Percentiles rank a stretch among this genome's conserved stretches.
Conservation (phyloP, 164 flowering plant genomes). For the Vitis riparia region DNA sequence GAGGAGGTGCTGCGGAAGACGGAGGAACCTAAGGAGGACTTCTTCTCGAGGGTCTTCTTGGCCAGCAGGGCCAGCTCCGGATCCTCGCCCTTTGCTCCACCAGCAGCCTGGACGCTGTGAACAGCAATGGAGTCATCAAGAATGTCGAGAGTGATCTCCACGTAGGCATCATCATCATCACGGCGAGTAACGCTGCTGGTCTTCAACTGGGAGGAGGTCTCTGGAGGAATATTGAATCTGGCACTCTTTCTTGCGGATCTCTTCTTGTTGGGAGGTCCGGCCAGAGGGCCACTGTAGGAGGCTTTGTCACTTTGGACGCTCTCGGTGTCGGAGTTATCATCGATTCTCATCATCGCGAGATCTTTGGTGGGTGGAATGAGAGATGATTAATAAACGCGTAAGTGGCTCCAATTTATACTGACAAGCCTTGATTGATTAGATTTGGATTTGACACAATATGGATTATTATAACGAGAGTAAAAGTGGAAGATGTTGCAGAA, state of each 20-base stretch:
- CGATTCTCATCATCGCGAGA: neutral
- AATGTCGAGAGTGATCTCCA: constrained; percentile 69
- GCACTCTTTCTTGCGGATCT: constrained; percentile 48
- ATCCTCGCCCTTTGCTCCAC: constrained; percentile 37
- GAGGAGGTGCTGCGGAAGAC: constrained; percentile 43
- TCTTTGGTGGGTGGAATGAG: no score
- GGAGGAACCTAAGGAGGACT: constrained; percentile 37
- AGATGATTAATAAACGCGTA: no score
- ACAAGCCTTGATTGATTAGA: no score
- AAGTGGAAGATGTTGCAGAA: no score
- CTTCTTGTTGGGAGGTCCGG: constrained; percentile 32
- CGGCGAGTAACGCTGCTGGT: constrained; percentile 1
- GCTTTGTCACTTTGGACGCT: constrained; percentile 40
- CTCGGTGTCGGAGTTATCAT: constrained; percentile 56
- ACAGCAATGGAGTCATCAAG: constrained; percentile 62
- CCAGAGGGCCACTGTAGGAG: constrained; percentile 48
- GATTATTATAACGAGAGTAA: no score
- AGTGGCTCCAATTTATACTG: no score
- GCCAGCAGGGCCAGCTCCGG: constrained; percentile 56
- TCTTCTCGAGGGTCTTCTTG: constrained; percentile 44
- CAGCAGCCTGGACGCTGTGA: constrained; percentile 61
- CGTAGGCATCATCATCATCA: constrained; percentile 36
- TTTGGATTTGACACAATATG: no score
- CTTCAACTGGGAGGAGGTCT: constrained; percentile 3
- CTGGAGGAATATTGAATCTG: constrained; percentile 43